A percentile compares a stretch with the other conserved stretches of the same genome.
Evolutionary conservation across 2,329 filamentous ascomycete species (phyloP).

Genomic region (Furcasterigmium sp.): DNA sequence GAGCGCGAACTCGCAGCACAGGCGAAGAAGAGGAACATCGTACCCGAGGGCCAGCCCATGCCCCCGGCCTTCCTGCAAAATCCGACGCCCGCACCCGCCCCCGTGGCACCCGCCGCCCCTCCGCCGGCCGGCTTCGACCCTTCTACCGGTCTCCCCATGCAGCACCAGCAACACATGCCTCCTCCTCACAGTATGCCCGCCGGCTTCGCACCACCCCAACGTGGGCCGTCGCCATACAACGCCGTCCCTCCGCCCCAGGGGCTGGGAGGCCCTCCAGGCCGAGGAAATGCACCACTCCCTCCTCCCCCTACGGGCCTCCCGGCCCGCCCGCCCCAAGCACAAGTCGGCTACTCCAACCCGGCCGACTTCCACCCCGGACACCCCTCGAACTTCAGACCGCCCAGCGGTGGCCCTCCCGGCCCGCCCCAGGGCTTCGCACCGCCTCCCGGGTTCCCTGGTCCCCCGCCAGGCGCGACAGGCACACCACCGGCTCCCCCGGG

Average conservation of each 20-base stretch:
- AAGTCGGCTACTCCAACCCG: constrained; percentile 38
- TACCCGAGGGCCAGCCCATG: constrained; percentile 71
- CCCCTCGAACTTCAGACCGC: constrained; percentile 26
- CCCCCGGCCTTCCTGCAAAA: constrained; percentile 65
- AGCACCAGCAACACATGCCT: constrained; percentile 8
- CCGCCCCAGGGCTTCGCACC: constrained; percentile 36
- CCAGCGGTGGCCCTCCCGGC: constrained; percentile 28
- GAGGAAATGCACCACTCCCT: constrained; percentile 32
- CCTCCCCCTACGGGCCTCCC: constrained; percentile 46
- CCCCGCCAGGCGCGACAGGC: constrained; percentile 28
- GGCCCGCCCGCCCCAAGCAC: constrained; percentile 42
- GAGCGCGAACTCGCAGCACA: constrained; percentile 88
- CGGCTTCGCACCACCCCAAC: constrained; percentile 29
- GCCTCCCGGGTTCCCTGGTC: constrained; percentile 33
- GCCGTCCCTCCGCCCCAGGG: constrained; percentile 8
- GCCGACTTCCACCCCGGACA: constrained; percentile 40
- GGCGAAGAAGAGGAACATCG: constrained; percentile 90
- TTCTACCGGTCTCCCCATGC: constrained; percentile 18
- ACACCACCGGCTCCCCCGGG: constrained; percentile 29
- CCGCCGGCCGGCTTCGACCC: constrained; percentile 28
- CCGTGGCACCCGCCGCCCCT: constrained; percentile 13
- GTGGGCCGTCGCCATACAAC: constrained; percentile 28
- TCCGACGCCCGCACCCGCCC: constrained; percentile 18
- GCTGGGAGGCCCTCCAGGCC: constrained; percentile 11
- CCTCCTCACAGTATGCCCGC: constrained; percentile 21